phyloP scores from a whole-genome alignment of 2,329 filamentous ascomycete genomes.

The Drechslerella dactyloides region DNA sequence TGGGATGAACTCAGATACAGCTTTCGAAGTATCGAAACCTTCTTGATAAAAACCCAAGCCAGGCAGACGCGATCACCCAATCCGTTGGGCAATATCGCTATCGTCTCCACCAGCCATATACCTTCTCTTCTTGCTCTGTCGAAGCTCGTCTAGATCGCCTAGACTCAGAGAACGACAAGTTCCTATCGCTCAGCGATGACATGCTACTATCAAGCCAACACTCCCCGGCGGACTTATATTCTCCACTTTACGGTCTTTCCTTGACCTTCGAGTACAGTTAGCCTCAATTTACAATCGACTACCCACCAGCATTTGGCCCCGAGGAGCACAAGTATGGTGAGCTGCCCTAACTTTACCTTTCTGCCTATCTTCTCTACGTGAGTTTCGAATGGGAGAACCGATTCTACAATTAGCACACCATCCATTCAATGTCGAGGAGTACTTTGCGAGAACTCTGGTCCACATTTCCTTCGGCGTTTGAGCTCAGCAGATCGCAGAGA shows the following conservation, averaged over 20 bases:
- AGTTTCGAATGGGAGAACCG: constrained; percentile 37
- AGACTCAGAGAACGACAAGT: constrained; percentile 20
- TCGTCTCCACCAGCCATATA: constrained; percentile 22
- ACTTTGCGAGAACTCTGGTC: constrained; percentile 36
- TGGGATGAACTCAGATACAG: constrained; percentile 42
- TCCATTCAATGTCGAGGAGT: constrained; percentile 32
- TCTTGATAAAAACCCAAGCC: constrained; percentile 16
- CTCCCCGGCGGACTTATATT: constrained; percentile 31
- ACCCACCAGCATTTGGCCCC: constrained; percentile 31
- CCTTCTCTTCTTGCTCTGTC: constrained; percentile 40
- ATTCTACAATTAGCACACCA: constrained; percentile 40
- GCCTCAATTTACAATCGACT: constrained; percentile 26
- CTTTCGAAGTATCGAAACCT: constrained; percentile 30
- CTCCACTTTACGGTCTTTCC: constrained; percentile 25
- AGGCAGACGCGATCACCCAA: constrained; percentile 16
- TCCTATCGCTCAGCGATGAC: constrained; percentile 27
- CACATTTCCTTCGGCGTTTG: constrained; percentile 41
- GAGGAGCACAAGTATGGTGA: constrained; percentile 31
- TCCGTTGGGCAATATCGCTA: constrained; percentile 29
- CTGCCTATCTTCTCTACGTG: constrained; percentile 28
- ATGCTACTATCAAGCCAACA: constrained; percentile 43
- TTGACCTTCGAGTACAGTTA: constrained; percentile 35
- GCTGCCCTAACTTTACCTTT: constrained; percentile 32
- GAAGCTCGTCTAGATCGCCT: constrained; percentile 38
- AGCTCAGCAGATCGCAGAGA: constrained; percentile 30